These are phyloP conservation scores for Trypanosoma conorhini DNA, from an alignment of 208 protist genomes.

Conservation along the genomic window DNA sequence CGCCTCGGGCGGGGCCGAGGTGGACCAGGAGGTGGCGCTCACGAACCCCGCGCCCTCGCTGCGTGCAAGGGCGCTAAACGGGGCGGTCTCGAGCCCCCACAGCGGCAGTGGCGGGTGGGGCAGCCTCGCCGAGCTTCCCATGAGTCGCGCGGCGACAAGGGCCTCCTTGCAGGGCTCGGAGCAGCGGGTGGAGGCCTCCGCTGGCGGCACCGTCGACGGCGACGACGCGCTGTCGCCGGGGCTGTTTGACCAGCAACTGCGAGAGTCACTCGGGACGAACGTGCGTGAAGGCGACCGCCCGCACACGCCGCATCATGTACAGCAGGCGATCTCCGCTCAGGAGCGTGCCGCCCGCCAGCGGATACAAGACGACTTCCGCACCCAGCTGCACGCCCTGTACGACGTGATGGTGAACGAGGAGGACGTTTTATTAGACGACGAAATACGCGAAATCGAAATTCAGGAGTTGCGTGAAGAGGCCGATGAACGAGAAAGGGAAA, in stretches of 20 bases:
- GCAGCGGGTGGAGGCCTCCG: background rate
- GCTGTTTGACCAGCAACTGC: background rate
- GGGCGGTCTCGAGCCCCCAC: no score
- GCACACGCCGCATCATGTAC: background rate
- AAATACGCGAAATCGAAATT: slow-evolving; percentile 36
- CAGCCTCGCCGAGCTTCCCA: no score
- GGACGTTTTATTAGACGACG: slow-evolving; percentile 37
- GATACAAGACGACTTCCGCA: slow-evolving; percentile 34
- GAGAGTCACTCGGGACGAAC: slow-evolving; percentile 7
- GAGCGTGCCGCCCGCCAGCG: slow-evolving; percentile 23
- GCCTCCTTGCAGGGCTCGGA: no score
- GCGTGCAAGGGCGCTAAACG: no score
- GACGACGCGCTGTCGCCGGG: background rate
- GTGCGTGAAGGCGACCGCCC: slow-evolving; percentile 1
- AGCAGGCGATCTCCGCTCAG: background rate
- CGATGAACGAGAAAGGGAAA: slow-evolving; percentile 22
- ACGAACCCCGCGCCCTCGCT: no score
- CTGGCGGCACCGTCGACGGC: background rate
- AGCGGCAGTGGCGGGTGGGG: no score
- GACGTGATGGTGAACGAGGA: slow-evolving; percentile 49
- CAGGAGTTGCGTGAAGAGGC: slow-evolving; percentile 35
- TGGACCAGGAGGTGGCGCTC: no score
- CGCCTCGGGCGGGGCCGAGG: no score
- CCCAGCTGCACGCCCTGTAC: slow-evolving; percentile 40
- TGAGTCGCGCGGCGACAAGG: no score